Percentiles rank a stretch among this genome's conserved stretches.
Conservation (phyloP, 2,329 filamentous ascomycete genomes). For the Penicillium hordei region DNA sequence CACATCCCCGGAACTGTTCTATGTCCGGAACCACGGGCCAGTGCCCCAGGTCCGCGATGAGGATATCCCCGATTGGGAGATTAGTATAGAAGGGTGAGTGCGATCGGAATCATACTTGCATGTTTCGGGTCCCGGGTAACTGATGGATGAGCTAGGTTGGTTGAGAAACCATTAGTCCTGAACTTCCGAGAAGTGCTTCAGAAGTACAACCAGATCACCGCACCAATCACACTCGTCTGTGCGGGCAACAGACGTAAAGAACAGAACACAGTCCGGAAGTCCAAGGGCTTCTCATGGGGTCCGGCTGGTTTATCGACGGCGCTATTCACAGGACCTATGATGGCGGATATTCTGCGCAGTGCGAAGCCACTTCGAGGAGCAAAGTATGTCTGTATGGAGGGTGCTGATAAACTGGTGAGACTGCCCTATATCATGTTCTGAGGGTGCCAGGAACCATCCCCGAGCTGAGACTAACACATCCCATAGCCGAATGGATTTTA, state of each 20-base stretch:
- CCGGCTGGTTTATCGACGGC: conserved; percentile 83
- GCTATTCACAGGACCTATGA: conserved; percentile 78
- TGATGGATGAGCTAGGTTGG: conserved; percentile 53
- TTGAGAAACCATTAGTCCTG: conserved; percentile 71
- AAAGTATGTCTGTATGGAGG: conserved; percentile 86
- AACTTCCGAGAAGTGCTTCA: conserved; percentile 70
- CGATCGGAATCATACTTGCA: background rate
- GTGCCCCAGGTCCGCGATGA: conserved; percentile 74
- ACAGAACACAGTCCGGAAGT: conserved; percentile 86
- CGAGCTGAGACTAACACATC: conserved; percentile 8
- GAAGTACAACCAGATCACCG: conserved; percentile 77
- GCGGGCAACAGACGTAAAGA: conserved; percentile 91
- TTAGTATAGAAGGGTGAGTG: conserved; percentile 70
- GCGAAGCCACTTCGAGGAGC: conserved; percentile 70
- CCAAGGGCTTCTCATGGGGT: conserved; percentile 94
- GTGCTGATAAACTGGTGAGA: conserved; percentile 71
- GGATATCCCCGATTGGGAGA: conserved; percentile 75
- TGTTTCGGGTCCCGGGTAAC: background rate
- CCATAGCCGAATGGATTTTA: conserved; percentile 77
- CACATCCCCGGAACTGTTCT: conserved; percentile 84
- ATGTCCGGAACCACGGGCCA: conserved; percentile 84
- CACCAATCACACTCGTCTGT: conserved; percentile 85
- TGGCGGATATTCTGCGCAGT: conserved; percentile 67
- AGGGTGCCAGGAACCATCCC: background rate
- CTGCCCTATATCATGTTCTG: background rate